phyloP scores from a whole-genome alignment of 2,329 filamentous ascomycete genomes.

The Sclerotinia sclerotiorum region DNA sequence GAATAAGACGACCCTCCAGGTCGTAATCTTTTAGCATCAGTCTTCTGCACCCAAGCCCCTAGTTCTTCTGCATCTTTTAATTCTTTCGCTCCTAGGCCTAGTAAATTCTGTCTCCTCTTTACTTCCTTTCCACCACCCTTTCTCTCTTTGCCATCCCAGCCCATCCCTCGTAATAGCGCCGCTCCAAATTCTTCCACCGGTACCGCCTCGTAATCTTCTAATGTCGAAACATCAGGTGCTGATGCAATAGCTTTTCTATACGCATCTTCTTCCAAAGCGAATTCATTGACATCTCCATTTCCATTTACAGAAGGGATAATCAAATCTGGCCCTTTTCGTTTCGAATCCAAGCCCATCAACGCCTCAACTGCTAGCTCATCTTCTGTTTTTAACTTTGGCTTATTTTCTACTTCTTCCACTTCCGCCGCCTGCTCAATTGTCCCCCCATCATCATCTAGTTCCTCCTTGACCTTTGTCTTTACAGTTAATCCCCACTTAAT shows the following conservation, averaged over 20 bases:
- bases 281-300: slow-evolving; percentile 25
- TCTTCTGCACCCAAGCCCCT: slow-evolving; percentile 75
- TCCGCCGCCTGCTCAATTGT: slow-evolving; percentile 23
- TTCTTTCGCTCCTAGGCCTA: slow-evolving; percentile 88
- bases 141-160: slow-evolving; percentile 74
- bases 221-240: slow-evolving; percentile 71
- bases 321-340: slow-evolving; percentile 48
- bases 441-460: slow-evolving; percentile 33
- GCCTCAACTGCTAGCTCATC: slow-evolving; percentile 69
- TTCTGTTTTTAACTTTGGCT: slow-evolving; percentile 44
- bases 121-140: slow-evolving; percentile 60
- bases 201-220: slow-evolving; percentile 83
- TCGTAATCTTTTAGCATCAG: slow-evolving; percentile 53
- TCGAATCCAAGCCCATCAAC: slow-evolving; percentile 57
- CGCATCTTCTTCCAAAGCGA: slow-evolving; percentile 61
- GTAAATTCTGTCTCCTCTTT: slow-evolving; percentile 72
- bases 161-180: slow-evolving; percentile 87
- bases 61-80: slow-evolving; percentile 70
- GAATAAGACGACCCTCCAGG: slow-evolving; percentile 36
- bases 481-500: slow-evolving; percentile 51
- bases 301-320: slow-evolving; percentile 48
- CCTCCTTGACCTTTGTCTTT: slow-evolving; percentile 42
- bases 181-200: slow-evolving; percentile 95
- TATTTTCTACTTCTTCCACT: slow-evolving; percentile 35
- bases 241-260: slow-evolving; percentile 68